Evolutionary conservation across 345 rosid species (phyloP), one percentile per base, ranked within the genome.

Genomic region (Microcos paniculata): DNA sequence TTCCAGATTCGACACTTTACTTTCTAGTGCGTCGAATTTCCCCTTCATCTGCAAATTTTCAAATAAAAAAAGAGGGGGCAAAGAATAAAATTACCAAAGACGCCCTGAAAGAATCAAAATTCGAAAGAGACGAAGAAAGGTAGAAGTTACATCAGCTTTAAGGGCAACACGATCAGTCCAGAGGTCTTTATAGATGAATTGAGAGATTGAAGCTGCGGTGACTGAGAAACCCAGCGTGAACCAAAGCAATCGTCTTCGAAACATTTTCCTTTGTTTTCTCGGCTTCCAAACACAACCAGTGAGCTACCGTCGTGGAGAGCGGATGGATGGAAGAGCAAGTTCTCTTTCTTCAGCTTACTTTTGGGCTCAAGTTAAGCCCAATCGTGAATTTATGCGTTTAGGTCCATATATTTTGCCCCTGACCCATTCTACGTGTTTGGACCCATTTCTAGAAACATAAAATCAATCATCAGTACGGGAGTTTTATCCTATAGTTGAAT

Each of bases 231-330:
- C 98, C 31, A 85, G 70, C 2, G 92, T 87, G 86, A 90, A 95
- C 97, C 99, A 95, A 8, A 93, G 82, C 85, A 93, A 74, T 8
- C 98, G 92, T 67, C 90, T 93, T 80, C 94, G 84, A 86, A 87
- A 38, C 98, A 91, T 91, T 56, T 81, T 79, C 69, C 65, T 30
- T 62, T 64, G 31, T 11, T 0, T 62, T 62, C 35, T 4, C 35
- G 12, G 23, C 55, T 42, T 18, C 43, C 26, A 33, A 11, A 43
- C 43, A 15, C n/a, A 24, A 58, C 26, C 23, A 45, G 13, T 16
- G 55, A 43, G 40, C 40, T 7, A 35, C 40, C 40, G 40, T 35
- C 40, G 40, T 35, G 40, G 42, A n/a, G 28, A n/a, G 42, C 12
- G 28, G n/a, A 18, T 19, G 26, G 59, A 31, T 3, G 40, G 9